Evolutionary conservation across 2,329 filamentous ascomycete genomes (phyloP).

Genomic region (Calonectria pauciramosa): DNA sequence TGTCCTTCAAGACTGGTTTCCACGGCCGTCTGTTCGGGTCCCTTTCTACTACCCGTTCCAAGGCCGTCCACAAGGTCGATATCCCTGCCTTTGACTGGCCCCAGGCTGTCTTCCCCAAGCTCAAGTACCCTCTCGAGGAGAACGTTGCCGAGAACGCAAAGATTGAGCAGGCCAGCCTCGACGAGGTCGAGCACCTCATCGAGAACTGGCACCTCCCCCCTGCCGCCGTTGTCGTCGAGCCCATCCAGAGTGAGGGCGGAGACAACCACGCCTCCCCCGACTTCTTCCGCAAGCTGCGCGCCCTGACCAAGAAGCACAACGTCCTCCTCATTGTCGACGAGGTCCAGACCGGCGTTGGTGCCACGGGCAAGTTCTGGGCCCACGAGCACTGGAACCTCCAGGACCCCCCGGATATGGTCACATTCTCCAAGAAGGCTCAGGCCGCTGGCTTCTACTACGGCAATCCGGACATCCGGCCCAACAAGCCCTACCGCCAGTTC

Average conservation of each 20-base stretch:
- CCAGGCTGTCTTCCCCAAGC: conserved; percentile 85
- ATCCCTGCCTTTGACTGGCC: conserved; percentile 97
- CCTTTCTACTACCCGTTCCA: conserved; percentile 90
- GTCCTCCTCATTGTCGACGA: conserved; percentile 93
- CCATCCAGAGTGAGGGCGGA: conserved; percentile 92
- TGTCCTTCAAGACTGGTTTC: conserved; percentile 91
- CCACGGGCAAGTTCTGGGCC: conserved; percentile 95
- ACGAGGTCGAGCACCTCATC: conserved; percentile 87
- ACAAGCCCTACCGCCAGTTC: conserved; percentile 96
- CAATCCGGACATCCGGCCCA: conserved; percentile 83
- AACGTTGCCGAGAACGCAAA: conserved; percentile 84
- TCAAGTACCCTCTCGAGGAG: conserved; percentile 89
- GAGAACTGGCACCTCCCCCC: conserved; percentile 83
- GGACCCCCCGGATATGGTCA: conserved; percentile 90
- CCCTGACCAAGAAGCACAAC: conserved; percentile 81
- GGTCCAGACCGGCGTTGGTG: conserved; percentile 93
- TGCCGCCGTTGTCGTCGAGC: conserved; percentile 87
- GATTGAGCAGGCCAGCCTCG: conserved; percentile 84
- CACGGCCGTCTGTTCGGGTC: conserved; percentile 92
- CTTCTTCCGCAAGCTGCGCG: conserved; percentile 89
- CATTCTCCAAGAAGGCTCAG: conserved; percentile 96
- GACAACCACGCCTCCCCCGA: conserved; percentile 92
- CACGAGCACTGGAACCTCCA: conserved; percentile 93
- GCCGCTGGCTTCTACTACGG: conserved; percentile 94
- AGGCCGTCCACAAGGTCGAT: conserved; percentile 95